Base-by-base conservation (phyloP, 2,329 filamentous ascomycete genomes). In the Sphaerulina vaccinii region DNA sequence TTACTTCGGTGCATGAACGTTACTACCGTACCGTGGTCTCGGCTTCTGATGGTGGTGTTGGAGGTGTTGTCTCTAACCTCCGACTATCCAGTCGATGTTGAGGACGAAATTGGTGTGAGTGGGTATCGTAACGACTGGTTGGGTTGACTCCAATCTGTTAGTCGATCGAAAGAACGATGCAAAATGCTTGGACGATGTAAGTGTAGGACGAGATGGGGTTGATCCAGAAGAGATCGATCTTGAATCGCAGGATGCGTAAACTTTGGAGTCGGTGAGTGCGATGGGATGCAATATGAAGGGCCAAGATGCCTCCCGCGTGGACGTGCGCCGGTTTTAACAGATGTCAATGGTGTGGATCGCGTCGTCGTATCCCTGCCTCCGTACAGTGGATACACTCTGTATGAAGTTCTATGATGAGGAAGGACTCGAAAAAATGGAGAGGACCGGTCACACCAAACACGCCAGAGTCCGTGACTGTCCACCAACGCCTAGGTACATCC, bases 271-370 rank as follows among this genome's bases (percentile, higher is more conserved):
- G 42, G 51, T 49, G 51, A 49, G 46, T 45, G 40, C 43, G 21
- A 38, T 39, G 44, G 40, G 40, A 16, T 45, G 27, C 51, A 54
- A 51, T 47, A 54, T 46, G 52, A 50, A 54, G 52, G 46, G 15
- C 24, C 32, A 49, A 45, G 36, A 35, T 21, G 47, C 24, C 36
- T 51, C 52, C 44, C 52, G 47, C 47, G 36, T 51, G 47, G 52
- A 51, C 39, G 33, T 36, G 36, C 42, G 42, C 19, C 47, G 27
- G 13, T 43, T 41, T 48, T 54, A 47, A 54, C 52, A 54, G 42
- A 44, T 54, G 37, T 54, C 52, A 51, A 41, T 35, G 37, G 38
- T 38, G 52, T 54, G 52, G 52, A 51, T 33, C 42, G 11, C 41
- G 49, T 24, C 23, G 36, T 13, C 16, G 18, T 15, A 47, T 41